phyloP scores from a whole-genome alignment of 148 eudicot genomes.

The Rheum nobile region DNA sequence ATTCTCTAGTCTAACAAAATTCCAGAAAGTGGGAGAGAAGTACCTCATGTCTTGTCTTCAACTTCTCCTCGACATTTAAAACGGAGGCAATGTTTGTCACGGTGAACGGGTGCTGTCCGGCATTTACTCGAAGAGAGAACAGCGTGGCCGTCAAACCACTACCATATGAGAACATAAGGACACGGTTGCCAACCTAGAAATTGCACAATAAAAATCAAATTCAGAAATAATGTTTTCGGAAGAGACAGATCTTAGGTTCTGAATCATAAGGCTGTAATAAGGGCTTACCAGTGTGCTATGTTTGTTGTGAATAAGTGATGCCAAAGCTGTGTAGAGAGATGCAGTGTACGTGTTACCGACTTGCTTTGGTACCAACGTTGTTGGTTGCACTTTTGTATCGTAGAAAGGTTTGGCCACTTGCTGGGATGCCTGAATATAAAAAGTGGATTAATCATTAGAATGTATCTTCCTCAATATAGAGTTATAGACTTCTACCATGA shows the following conservation, averaged over 20 bases:
- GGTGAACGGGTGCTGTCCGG: conserved; percentile 69
- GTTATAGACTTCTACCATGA: not conserved
- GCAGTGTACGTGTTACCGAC: conserved; percentile 98
- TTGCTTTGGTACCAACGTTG: conserved; percentile 85
- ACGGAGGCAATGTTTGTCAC: conserved; percentile 63
- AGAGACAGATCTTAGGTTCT: not conserved
- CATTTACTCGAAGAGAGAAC: conserved; percentile 68
- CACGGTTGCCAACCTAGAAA: conserved; percentile 65
- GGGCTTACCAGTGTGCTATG: conserved; percentile 52
- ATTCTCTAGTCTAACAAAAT: too few relatives aligned
- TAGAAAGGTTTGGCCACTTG: conserved; percentile 72
- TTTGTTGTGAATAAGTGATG: conserved; percentile 82
- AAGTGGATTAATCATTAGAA: not conserved
- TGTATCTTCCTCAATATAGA: not conserved
- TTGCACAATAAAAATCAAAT: not conserved
- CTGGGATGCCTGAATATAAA: conserved; percentile 48
- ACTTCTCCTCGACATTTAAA: conserved; percentile 60
- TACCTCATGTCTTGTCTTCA: conserved; percentile 96
- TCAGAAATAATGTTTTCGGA: not conserved
- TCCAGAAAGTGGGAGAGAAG: not conserved
- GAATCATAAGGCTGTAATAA: not conserved
- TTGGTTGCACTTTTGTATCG: conserved; percentile 71
- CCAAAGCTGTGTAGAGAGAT: conserved; percentile 87
- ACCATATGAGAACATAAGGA: conserved; percentile 85
- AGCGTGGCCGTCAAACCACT: conserved; percentile 80